Base-by-base conservation (phyloP, 805 yeast species). In the Wilhelminamyces savonicus region DNA sequence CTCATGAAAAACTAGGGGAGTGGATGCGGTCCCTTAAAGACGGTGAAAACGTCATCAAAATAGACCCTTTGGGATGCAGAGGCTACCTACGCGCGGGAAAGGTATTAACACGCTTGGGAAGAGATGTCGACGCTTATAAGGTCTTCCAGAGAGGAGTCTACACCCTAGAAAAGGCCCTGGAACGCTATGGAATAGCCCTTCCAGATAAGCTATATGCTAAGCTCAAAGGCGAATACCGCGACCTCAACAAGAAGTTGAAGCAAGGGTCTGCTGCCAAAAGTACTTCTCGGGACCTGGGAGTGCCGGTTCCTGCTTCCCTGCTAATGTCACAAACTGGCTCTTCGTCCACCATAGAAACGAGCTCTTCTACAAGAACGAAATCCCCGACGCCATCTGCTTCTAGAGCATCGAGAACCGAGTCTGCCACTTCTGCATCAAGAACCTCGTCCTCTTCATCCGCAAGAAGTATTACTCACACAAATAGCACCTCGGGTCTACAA, bases 41-140 rank as follows among this genome's bases (percentile, higher is more conserved):
- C 32, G 67, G 67, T 0, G 40, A 50, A 18, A 38, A 31, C 21
- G 38, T 68, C 24, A 42, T 65, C 3, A 35, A 36, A 10, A 13
- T 56, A 3, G 72, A 69, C 21, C 76, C 75, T 0, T 40, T 62
- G 16, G 56, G 68, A 12, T 67, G 73, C 44, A 71, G 69, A 43
- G 75, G 74, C 1, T 71, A 71, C 37, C 47, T 73, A 21, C 41
- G 78, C 21, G 46, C 51, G 3, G 61, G 66, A 3, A 72, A 70
- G 39, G 36, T 69, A 3, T 42, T 56, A 14, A 10, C 36, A 15
- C 30, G 35, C 7, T 31, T 44, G 23, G 50, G 50, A 2, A 41
- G 53, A 13, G 43, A 55, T 3, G 17, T 39, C 1, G 64, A 61
- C 13, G 68, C 75, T 2, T 59, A 56, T 35, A 50, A 52, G 22